phyloP scores from a whole-genome alignment of 2,329 filamentous ascomycete genomes.

The Phaeomoniella chlamydospora region DNA sequence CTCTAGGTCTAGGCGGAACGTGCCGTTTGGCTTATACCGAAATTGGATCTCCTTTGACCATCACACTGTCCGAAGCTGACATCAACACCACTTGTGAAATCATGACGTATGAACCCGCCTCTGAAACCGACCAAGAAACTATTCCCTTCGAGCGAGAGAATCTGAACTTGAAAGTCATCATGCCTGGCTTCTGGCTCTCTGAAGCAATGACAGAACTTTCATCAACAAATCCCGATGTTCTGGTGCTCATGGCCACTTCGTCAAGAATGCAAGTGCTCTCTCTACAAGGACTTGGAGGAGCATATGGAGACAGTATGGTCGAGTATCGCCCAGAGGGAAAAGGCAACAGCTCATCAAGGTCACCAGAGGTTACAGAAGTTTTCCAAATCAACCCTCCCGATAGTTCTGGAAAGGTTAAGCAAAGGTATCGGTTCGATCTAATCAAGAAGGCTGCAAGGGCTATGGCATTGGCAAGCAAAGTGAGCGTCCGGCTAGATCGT shows the following conservation, averaged over 20 bases:
- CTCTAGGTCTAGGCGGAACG: constrained; percentile 69
- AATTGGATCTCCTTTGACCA: constrained; percentile 63
- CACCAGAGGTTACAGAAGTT: constrained; percentile 31
- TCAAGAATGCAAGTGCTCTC: constrained; percentile 54
- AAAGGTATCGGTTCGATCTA: constrained; percentile 76
- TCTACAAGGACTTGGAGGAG: constrained; percentile 48
- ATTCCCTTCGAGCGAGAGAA: constrained; percentile 78
- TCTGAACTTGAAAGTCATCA: constrained; percentile 84
- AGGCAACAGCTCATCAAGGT: constrained; percentile 18
- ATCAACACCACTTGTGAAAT: constrained; percentile 83
- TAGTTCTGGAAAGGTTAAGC: constrained; percentile 48
- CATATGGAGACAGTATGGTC: constrained; percentile 45
- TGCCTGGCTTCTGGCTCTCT: constrained; percentile 45
- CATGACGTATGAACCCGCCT: constrained; percentile 56
- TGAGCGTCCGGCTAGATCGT: constrained; percentile 74
- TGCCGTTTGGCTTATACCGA: constrained; percentile 69
- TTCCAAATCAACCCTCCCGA: constrained; percentile 42
- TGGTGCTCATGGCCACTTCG: constrained; percentile 54
- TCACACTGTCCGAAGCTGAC: constrained; percentile 73
- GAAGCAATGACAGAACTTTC: constrained; percentile 39
- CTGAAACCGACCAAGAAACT: constrained; percentile 53
- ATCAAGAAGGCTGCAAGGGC: constrained; percentile 75
- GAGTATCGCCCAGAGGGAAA: constrained; percentile 39
- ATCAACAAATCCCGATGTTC: constrained; percentile 53
- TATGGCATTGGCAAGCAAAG: constrained; percentile 88